Percentiles rank a stretch among this genome's conserved stretches.
phyloP scores from a whole-genome alignment of 331 rosid genomes.

The Quercus lobata region DNA sequence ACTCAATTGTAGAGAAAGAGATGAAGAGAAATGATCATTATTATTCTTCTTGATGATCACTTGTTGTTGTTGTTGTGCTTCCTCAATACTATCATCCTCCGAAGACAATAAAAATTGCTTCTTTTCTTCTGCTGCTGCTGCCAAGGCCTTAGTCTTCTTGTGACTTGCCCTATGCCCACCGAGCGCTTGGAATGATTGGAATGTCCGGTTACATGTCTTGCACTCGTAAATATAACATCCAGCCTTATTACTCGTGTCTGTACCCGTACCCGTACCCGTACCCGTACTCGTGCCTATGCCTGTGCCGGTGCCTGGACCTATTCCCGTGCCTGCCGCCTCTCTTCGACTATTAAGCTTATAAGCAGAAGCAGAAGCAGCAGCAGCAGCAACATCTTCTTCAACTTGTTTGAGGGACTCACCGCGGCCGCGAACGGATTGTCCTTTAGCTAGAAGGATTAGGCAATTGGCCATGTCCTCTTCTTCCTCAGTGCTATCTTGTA shows the following conservation, averaged over 20 bases:
- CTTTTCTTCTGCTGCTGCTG: slow-evolving; percentile 2
- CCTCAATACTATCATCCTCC: slow-evolving; percentile 36
- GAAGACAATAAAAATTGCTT: slow-evolving; percentile 25
- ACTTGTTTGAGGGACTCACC: slow-evolving; percentile 16
- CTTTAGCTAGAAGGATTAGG: slow-evolving; percentile 79
- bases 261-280: too few species aligned
- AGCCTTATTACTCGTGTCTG: slow-evolving; percentile 6
- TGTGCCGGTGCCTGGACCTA: background rate
- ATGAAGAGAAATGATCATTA: background rate
- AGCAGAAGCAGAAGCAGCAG: background rate
- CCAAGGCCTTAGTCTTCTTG: slow-evolving; percentile 58
- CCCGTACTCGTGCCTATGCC: too few species aligned
- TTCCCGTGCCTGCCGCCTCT: slow-evolving; percentile 33
- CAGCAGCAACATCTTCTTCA: slow-evolving; percentile 8
- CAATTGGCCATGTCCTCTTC: slow-evolving; percentile 96
- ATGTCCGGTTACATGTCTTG: slow-evolving; percentile 74
- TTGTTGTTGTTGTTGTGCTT: slow-evolving; percentile 13
- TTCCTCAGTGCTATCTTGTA: slow-evolving; percentile 49
- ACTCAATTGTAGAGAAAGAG: slow-evolving; percentile 44
- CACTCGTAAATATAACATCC: slow-evolving; percentile 67
- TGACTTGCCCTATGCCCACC: slow-evolving; percentile 94
- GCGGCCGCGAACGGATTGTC: slow-evolving; percentile 32
- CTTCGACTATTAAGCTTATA: slow-evolving; percentile 47
- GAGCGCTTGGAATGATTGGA: slow-evolving; percentile 85
- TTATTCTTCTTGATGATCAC: slow-evolving; percentile 19